Base-by-base conservation (phyloP, 2,329 filamentous ascomycete species). In the Sphaerulina vaccinii region DNA sequence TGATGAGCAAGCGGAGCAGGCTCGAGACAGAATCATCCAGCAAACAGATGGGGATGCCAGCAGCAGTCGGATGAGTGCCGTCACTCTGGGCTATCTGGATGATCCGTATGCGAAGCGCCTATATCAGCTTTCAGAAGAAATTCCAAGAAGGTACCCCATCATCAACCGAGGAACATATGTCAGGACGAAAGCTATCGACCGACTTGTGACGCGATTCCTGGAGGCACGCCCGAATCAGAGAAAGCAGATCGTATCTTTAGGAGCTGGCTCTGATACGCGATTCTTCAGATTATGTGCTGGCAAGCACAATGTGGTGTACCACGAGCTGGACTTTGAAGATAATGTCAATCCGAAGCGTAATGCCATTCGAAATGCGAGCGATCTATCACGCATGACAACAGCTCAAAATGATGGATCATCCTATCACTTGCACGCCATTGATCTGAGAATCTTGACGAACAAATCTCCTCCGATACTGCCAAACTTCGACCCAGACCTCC, bases 151-250 rank as follows among this genome's bases (percentile, higher is more conserved):
- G 52, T 79, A 95, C 57, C 93, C 93, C 45, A 88, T 99, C 56
- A 96, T 99, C 65, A 97, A 99, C 67, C 79, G 92, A 82, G 92
- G 92, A 46, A 97, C 92, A n/a, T 97, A 96, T 65, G 86, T 91
- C 18, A 85, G 93, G 55, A 96, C 91, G 7, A 82, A 80, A 4
- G 88, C 88, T 19, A 84, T 99, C 57, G 90, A 99, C 71, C 75
- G 72, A 10, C 81, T 99, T 1, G 82, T 97, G 35, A 69, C 81
- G 45, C 76, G 75, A 6, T 97, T 97, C 64, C 75, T 97, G 10
- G 50, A 58, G 11, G 37, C 56, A 15, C 24, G 57, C 29, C 52
- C 59, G 2, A 29, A 35, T 3, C 48, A 59, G 38, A 51, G 46
- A 29, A 66, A 65, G 39, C 93, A 99, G 68, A 90, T 99, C 54